phyloP scores from a whole-genome alignment of 2,329 filamentous ascomycete genomes.

The Cercospora canescens region DNA sequence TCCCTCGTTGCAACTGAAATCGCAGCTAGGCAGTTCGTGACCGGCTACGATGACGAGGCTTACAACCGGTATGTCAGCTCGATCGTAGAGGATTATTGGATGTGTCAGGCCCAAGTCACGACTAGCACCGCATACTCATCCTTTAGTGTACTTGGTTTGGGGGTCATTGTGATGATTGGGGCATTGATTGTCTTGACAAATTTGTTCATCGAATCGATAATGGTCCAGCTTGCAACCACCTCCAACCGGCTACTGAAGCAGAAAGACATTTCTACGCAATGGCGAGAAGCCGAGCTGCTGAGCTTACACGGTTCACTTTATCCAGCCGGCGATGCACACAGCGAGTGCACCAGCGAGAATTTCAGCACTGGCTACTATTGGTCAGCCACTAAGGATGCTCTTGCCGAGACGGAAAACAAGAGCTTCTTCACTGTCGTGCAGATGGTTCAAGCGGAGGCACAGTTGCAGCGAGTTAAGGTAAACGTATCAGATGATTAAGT shows the following conservation, averaged over 20 bases:
- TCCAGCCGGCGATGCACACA: background rate
- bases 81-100: background rate
- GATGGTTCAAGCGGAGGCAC: background rate
- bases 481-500: background rate
- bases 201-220: background rate
- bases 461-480: background rate
- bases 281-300: background rate
- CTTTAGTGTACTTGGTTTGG: background rate
- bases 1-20: background rate
- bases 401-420: background rate
- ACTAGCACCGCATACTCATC: background rate
- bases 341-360: background rate
- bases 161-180: background rate
- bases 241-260: background rate
- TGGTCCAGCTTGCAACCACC: background rate
- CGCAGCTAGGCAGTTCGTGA: background rate
- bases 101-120: constrained; percentile 5
- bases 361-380: background rate
- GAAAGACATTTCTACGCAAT: background rate
- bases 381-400: background rate
- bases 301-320: background rate
- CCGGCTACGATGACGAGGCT: background rate
- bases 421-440: background rate
- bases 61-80: background rate
- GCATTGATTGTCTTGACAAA: background rate